phyloP scores from a whole-genome alignment of 345 rosid genomes.

The Moricandia arvensis region DNA sequence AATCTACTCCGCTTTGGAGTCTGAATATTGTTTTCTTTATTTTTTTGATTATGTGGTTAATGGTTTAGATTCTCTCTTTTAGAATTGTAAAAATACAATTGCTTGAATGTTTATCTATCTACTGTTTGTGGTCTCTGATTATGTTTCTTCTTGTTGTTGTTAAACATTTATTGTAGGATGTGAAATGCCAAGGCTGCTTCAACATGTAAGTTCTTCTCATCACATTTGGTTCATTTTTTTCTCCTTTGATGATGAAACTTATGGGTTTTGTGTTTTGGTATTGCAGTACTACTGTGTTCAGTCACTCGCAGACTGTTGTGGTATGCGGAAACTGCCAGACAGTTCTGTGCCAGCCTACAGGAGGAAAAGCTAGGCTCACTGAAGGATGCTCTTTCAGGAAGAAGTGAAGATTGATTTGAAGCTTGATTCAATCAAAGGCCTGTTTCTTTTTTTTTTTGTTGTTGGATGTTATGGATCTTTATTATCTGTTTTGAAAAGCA shows the following conservation, averaged over 20 bases:
- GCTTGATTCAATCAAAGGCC: background rate
- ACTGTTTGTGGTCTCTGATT: background rate
- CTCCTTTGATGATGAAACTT: background rate
- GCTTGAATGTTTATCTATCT: background rate
- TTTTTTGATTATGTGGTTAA: no score
- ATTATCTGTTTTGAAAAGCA: constrained; percentile 1
- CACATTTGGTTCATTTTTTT: background rate
- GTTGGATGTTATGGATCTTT: constrained; percentile 22
- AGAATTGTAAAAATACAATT: background rate
- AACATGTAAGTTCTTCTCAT: constrained; percentile 49
- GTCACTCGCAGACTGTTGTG: constrained; percentile 79
- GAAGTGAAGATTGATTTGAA: constrained; percentile 47
- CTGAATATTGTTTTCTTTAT: no score
- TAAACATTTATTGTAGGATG: constrained; percentile 47
- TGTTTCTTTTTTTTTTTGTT: background rate
- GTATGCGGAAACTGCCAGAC: constrained; percentile 76
- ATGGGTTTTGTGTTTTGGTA: background rate
- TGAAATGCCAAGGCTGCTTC: constrained; percentile 78
- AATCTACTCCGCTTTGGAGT: no score
- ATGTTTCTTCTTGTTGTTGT: background rate
- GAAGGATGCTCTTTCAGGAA: constrained; percentile 78
- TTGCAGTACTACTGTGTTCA: constrained; percentile 69
- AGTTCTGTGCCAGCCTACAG: constrained; percentile 71
- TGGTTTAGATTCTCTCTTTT: no score
- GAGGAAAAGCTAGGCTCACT: constrained; percentile 64